Percentiles rank a stretch among this genome's conserved stretches.
Conservation (phyloP, 129 eudicot genomes). For the Erigeron canadensis region DNA sequence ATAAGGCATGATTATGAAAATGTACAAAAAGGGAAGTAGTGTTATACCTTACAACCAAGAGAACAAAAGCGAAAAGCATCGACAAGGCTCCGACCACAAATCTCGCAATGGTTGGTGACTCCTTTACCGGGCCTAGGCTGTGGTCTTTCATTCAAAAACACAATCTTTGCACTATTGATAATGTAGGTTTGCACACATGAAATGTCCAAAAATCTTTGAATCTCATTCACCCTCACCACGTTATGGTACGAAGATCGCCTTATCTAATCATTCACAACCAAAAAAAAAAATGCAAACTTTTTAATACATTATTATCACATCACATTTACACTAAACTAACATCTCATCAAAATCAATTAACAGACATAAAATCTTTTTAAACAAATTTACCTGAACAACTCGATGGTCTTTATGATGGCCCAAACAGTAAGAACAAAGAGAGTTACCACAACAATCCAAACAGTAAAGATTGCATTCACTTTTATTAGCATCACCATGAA, state of each 20-base stretch:
- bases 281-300: not conserved
- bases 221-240: conserved; percentile 65
- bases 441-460: conserved; percentile 48
- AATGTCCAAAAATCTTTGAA: conserved; percentile 50
- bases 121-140: conserved; percentile 58
- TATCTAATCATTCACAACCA: conserved; percentile 32
- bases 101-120: conserved; percentile 45
- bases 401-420: conserved; percentile 53
- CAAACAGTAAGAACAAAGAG: conserved; percentile 61
- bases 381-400: conserved; percentile 47
- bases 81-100: conserved; percentile 47
- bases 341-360: conserved; percentile 27
- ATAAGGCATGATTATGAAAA: not conserved
- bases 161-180: conserved; percentile 56
- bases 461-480: conserved; percentile 59
- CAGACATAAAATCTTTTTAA: not conserved
- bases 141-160: conserved; percentile 58
- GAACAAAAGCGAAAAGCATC: conserved; percentile 51
- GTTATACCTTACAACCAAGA: conserved; percentile 57
- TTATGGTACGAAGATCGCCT: conserved; percentile 58
- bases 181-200: conserved; percentile 62
- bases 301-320: not conserved
- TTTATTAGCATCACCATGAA: conserved; percentile 52
- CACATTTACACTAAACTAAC: not conserved
- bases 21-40: not conserved